A percentile compares a stretch with the other conserved stretches of the same genome.
These are phyloP conservation scores for Bondarzewia mesenterica DNA, from an alignment of 1,284 basidiomycete genomes.

Conservation along the genomic window DNA sequence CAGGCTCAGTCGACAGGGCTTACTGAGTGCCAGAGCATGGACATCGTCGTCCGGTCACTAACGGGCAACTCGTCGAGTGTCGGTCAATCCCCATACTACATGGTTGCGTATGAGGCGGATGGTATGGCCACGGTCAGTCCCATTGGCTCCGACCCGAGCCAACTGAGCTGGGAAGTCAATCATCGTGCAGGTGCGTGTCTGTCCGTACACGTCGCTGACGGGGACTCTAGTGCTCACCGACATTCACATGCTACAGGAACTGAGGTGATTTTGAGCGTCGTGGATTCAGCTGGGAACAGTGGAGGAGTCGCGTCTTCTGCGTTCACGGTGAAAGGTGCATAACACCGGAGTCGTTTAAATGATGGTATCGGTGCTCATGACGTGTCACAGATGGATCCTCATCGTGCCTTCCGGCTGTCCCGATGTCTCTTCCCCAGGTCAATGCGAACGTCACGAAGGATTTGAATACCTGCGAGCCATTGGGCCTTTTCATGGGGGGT, in stretches of 20 bases:
- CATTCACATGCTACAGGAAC: slow-evolving; percentile 25
- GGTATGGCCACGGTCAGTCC: slow-evolving; percentile 32
- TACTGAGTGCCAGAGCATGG: slow-evolving; percentile 14
- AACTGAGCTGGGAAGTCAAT: slow-evolving; percentile 35
- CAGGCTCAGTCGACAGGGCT: background rate
- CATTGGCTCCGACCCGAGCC: slow-evolving; percentile 30
- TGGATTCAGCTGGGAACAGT: slow-evolving; percentile 34
- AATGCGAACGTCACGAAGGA: slow-evolving; percentile 32
- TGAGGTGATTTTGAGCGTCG: slow-evolving; percentile 31
- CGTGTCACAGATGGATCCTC: slow-evolving; percentile 24
- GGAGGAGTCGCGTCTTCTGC: slow-evolving; percentile 29
- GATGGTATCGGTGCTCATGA: slow-evolving; percentile 3
- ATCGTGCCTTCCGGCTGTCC: slow-evolving; percentile 26
- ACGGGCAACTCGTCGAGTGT: slow-evolving; percentile 4
- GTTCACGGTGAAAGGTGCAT: slow-evolving; percentile 28
- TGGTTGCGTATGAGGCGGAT: slow-evolving; percentile 35
- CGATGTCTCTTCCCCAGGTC: slow-evolving; percentile 27
- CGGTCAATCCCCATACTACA: slow-evolving; percentile 39
- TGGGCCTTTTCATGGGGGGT: slow-evolving; percentile 37
- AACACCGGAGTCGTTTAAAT: background rate
- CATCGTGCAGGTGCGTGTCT: slow-evolving; percentile 32
- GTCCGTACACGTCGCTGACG: background rate
- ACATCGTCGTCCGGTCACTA: slow-evolving; percentile 9
- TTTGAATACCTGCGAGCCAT: slow-evolving; percentile 36
- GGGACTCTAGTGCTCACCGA: background rate